phyloP scores from a whole-genome alignment of 257 asterid genomes.

The Buddleja alternifolia region DNA sequence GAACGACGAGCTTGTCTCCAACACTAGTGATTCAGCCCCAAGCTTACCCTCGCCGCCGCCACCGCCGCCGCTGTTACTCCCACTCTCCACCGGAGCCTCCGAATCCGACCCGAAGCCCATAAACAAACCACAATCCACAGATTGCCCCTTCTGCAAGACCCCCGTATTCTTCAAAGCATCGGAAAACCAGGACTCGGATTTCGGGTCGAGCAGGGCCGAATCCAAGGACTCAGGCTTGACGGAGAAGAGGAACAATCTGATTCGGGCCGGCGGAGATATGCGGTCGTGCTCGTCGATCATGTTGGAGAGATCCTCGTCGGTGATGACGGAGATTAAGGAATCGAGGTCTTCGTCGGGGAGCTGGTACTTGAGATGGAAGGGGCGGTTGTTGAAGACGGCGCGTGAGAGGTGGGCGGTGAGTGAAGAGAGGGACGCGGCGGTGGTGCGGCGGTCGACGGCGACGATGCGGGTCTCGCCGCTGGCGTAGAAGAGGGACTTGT shows the following conservation, averaged over 20 bases:
- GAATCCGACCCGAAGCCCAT: slow-evolving; percentile 47
- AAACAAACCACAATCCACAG: slow-evolving; percentile 58
- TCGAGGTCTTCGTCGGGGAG: slow-evolving; percentile 82
- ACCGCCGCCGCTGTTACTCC: slow-evolving; percentile 38
- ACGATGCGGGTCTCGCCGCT: slow-evolving; percentile 88
- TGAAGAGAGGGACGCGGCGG: slow-evolving; percentile 49
- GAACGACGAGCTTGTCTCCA: slow-evolving; percentile 84
- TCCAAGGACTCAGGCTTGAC: slow-evolving; percentile 61
- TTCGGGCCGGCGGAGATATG: slow-evolving; percentile 49
- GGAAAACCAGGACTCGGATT: slow-evolving; percentile 76
- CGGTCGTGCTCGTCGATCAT: slow-evolving; percentile 92
- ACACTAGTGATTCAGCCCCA: slow-evolving; percentile 60
- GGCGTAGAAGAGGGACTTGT: slow-evolving; percentile 71
- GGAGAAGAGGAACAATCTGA: slow-evolving; percentile 76
- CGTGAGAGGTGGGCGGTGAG: slow-evolving; percentile 64
- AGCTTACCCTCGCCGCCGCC: slow-evolving; percentile 42
- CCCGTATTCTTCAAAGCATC: slow-evolving; percentile 69
- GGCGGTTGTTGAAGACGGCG: slow-evolving; percentile 55
- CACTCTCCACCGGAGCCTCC: slow-evolving; percentile 51
- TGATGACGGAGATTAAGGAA: slow-evolving; percentile 68
- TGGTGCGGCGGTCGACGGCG: slow-evolving; percentile 75
- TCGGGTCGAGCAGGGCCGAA: slow-evolving; percentile 59
- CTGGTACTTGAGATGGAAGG: slow-evolving; percentile 79
- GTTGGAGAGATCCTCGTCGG: slow-evolving; percentile 80
- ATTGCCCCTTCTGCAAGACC: slow-evolving; percentile 64